Base-by-base conservation (phyloP, 306 rosid species). In the cucumber (Cucumis sativus) region DNA sequence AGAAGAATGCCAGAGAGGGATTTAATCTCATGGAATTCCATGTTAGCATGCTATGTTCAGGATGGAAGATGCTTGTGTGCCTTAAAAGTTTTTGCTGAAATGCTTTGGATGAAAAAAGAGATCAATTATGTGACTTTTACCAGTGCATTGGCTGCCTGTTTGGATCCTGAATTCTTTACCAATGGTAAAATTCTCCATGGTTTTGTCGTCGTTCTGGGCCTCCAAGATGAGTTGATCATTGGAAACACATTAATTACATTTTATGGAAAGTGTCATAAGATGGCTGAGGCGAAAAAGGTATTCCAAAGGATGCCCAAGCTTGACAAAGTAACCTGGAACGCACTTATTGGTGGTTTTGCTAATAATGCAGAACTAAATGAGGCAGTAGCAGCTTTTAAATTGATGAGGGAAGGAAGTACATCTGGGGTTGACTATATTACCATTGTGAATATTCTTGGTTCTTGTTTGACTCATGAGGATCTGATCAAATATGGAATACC, bases 21-120 rank as follows among this genome's bases (percentile, higher is more conserved):
- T 88, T 78, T 88, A 79, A 90, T 92, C 79, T 88, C 97, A 6
- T 94, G 98, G 98, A 94, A 94, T 81, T 90, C 98, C 82, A 86
- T 94, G 93, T 79, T 94, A 85, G 89, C 91, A 68, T 69, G 91
- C 87, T 84, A 84, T 86, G 93, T 85, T 77, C 89, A 85, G 80
- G 88, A 90, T 82, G 93, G 79, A 52, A 86, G 82, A 62, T 74
- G 59, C 73, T 81, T 55, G 40, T 55, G 61, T 58, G 92, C 93
- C 52, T n/a, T 92, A 14, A 78, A 76, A 68, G 79, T 87, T 82
- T 87, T 95, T 45, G 54, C 87, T 75, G 81, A 86, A 82, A 89
- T 95, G 92, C 87, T 86, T 43, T 75, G 58, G 83, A 77, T 57
- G 77, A 82, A 80, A 83, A 86, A 77, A 79, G 28, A 71, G 59